Conservation (phyloP, 768 basidiomycete species). For the Pisolithus orientalis region DNA sequence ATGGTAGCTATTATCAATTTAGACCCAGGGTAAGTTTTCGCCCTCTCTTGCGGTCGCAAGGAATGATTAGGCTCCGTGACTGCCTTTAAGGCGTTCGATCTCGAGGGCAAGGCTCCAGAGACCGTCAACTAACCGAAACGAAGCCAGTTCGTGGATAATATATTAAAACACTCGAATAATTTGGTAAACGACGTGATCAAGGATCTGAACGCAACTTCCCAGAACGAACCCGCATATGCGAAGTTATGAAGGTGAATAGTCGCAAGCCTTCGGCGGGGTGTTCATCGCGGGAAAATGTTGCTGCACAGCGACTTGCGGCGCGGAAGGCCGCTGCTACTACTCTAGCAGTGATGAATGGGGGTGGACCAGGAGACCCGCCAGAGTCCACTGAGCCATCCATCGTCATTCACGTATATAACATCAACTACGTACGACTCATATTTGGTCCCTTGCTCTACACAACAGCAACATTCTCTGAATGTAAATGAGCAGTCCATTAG, state of each 20-base stretch:
- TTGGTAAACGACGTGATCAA: conserved; percentile 70
- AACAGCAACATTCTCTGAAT: too few species aligned
- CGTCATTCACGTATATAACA: too few species aligned
- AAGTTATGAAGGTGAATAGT: conserved; percentile 80
- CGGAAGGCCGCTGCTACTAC: conserved; percentile 41
- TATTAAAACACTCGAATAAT: conserved; percentile 64
- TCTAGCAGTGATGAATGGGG: conserved; percentile 13
- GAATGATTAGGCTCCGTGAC: conserved; percentile 7
- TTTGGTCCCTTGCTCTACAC: too few species aligned
- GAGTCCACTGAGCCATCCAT: conserved; percentile 5
- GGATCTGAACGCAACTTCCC: conserved; percentile 45
- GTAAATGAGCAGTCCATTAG: too few species aligned
- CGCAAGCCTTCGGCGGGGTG: conserved; percentile 65
- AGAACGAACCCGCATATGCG: conserved; percentile 61
- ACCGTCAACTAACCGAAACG: conserved; percentile 19
- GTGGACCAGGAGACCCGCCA: conserved; percentile 9
- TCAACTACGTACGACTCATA: too few species aligned
- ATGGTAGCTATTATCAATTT: conserved; percentile 83
- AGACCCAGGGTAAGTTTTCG: conserved; percentile 55
- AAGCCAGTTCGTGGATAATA: conserved; percentile 41
- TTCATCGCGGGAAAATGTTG: conserved; percentile 65
- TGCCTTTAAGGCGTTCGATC: conserved; percentile 21
- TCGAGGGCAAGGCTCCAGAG: conserved; percentile 22
- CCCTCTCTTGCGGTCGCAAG: background rate
- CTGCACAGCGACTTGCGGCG: conserved; percentile 54